Evolutionary conservation across 2,329 filamentous ascomycete species (phyloP), one percentile per base, ranked within the genome.

Genomic region (Claviceps cyperi): DNA sequence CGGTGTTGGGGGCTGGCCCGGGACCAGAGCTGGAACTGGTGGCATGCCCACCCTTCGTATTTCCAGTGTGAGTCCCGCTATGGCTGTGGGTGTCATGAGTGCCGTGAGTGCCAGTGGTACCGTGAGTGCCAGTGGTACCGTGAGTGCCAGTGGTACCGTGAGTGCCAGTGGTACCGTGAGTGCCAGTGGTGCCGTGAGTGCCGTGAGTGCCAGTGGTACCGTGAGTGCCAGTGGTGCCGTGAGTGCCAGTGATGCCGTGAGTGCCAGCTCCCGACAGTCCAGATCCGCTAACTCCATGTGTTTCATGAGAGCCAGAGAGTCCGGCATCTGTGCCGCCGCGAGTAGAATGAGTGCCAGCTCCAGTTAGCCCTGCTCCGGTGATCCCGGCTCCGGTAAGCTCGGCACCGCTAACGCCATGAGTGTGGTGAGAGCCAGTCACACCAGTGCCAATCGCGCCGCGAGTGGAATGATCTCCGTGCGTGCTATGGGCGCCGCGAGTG

Each of bases 1-100:
- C 62, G 1, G 65, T 66, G 56, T 60, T 60, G 50, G 61, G 56
- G 5, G 64, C 62, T n/a, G 63, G 60, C 28, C 64, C 64, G 7
- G 61, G 55, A 22, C 55, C 53, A 32, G 57, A 54, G 50, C 53
- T 50, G 35, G 48, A 37, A 44, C 46, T 47, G 39, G 45, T 47
- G 37, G 17, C 19, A 21, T 46, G 47, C 14, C 37, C 28, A 8
- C 6, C 47, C 17, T 48, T 66, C 13, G 41, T 24, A 6, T n/a
- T 39, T 14, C 45, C 45, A 17, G 24, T n/a, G 38, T 41, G 46
- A 5, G 37, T 40, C 4, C 22, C 41, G 22, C 14, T 32, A 5
- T 28, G 15, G 8, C 41, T 32, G 35, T 43, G 35, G 19, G 28
- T 24, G 2, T 38, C 14, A 3, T 38, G 6, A n/a, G 39, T 21